These are phyloP conservation scores for Mycena filopes DNA, from an alignment of 768 basidiomycete genomes.

Conservation along the genomic window DNA sequence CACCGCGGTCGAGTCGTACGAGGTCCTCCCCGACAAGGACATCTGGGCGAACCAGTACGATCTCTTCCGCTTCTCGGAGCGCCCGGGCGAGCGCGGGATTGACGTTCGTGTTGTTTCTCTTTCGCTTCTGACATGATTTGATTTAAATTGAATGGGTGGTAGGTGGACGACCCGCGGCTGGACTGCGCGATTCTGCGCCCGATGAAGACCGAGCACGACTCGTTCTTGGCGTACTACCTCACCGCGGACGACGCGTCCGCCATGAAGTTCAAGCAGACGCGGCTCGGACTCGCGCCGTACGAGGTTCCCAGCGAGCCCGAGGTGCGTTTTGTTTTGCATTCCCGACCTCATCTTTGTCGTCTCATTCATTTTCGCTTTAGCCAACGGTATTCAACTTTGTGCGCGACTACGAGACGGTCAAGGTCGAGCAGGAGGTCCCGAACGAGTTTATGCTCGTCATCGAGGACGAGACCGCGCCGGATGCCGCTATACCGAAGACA, in stretches of 20 bases:
- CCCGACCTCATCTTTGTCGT: background rate
- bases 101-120: constrained; percentile 60
- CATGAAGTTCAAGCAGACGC: constrained; percentile 68
- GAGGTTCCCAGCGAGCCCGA: constrained; percentile 65
- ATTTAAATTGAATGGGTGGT: background rate
- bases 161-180: constrained; percentile 83
- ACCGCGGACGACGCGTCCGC: constrained; percentile 81
- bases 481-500: constrained; percentile 42
- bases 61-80: constrained; percentile 85
- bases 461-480: constrained; percentile 63
- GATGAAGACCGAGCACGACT: constrained; percentile 89
- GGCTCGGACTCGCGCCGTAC: constrained; percentile 54
- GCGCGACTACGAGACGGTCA: constrained; percentile 89
- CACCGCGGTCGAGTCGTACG: constrained; percentile 82
- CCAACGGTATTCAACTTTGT: constrained; percentile 75
- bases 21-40: constrained; percentile 84
- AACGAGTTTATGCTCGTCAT: constrained; percentile 86
- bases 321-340: constrained; percentile 51
- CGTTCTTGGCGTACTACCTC: constrained; percentile 88
- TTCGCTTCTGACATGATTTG: background rate
- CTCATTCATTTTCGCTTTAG: background rate
- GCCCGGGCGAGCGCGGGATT: constrained; percentile 79
- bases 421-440: constrained; percentile 86
- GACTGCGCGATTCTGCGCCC: constrained; percentile 89
- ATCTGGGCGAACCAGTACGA: constrained; percentile 94